Evolutionary conservation across 2,329 filamentous ascomycete genomes (phyloP).

Genomic region (Cladophialophora exuberans): DNA sequence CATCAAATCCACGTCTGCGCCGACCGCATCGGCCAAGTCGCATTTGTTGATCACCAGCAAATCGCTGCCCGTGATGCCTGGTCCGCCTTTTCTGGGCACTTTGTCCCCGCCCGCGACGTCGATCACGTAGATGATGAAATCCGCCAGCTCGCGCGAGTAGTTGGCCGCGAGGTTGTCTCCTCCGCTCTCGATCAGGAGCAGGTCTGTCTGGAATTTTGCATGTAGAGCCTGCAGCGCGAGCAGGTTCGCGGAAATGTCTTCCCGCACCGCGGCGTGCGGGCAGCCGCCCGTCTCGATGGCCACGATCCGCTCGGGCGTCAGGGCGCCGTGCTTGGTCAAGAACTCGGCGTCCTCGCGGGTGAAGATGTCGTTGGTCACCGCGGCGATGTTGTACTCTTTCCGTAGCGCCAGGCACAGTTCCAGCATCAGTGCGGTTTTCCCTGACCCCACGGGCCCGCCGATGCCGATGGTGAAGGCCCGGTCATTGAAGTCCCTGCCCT

Average conservation of each 20-base stretch:
- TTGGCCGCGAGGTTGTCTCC: constrained; percentile 97
- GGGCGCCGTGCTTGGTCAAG: constrained; percentile 81
- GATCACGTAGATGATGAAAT: constrained; percentile 98
- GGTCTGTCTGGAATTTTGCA: constrained; percentile 73
- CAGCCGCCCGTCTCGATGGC: constrained; percentile 98
- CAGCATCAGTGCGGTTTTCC: constrained; percentile 97
- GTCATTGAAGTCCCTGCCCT: constrained; percentile 84
- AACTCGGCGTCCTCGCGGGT: constrained; percentile 92
- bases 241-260: constrained; percentile 94
- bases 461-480: constrained; percentile 97
- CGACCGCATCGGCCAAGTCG: constrained; percentile 85
- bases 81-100: constrained; percentile 92
- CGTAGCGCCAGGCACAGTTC: constrained; percentile 85
- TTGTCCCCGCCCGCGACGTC: constrained; percentile 97
- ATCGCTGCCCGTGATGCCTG: constrained; percentile 95
- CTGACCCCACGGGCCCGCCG: constrained; percentile 93
- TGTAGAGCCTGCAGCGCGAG: constrained; percentile 90
- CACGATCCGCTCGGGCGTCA: constrained; percentile 80
- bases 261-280: constrained; percentile 93
- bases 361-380: constrained; percentile 66
- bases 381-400: constrained; percentile 80
- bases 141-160: constrained; percentile 90
- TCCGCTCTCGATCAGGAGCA: constrained; percentile 92
- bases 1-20: constrained; percentile 91
- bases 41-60: constrained; percentile 96